A percentile compares a stretch with the other conserved stretches of the same genome.
phyloP scores from a whole-genome alignment of 148 eudicot species.

The Rhododendron ferrugineum region DNA sequence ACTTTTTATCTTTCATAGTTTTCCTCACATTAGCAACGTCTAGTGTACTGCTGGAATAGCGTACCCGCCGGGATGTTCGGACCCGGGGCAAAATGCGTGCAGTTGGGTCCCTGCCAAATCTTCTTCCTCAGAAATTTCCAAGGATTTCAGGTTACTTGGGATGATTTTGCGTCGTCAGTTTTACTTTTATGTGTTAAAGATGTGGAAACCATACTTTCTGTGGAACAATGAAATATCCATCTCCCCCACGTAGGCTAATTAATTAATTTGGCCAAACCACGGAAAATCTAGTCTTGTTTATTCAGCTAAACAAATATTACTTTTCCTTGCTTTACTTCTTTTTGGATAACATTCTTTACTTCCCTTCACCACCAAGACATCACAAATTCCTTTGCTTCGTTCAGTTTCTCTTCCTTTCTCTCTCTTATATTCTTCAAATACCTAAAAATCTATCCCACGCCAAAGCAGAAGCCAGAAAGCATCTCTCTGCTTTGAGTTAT shows the following conservation, averaged over 20 bases:
- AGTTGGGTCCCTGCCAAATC: slow-evolving; percentile 24
- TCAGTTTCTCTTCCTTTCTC: not conserved
- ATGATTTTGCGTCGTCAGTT: slow-evolving; percentile 27
- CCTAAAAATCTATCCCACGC: not conserved
- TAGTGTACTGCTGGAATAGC: no score
- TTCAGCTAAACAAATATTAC: not conserved
- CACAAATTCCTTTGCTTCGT: slow-evolving; percentile 4
- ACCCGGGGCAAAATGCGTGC: slow-evolving; percentile 25
- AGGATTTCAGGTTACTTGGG: slow-evolving; percentile 33
- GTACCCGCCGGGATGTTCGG: no score
- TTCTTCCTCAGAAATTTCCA: slow-evolving; percentile 29
- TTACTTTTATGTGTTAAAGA: not conserved
- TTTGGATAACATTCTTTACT: slow-evolving; percentile 8
- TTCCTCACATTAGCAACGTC: no score
- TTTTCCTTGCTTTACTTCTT: not conserved
- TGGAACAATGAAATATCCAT: no score
- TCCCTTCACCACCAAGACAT: slow-evolving; percentile 12
- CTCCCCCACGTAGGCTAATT: no score
- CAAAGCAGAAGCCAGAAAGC: not conserved
- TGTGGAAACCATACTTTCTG: not conserved
- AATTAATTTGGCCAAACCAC: not conserved
- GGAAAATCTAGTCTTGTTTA: not conserved
- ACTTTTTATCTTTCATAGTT: no score
- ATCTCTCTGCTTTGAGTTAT: not conserved
- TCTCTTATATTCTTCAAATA: not conserved